Base-by-base conservation (phyloP, 495 filamentous ascomycete genomes). In the Staphylotrichum tortipilum region DNA sequence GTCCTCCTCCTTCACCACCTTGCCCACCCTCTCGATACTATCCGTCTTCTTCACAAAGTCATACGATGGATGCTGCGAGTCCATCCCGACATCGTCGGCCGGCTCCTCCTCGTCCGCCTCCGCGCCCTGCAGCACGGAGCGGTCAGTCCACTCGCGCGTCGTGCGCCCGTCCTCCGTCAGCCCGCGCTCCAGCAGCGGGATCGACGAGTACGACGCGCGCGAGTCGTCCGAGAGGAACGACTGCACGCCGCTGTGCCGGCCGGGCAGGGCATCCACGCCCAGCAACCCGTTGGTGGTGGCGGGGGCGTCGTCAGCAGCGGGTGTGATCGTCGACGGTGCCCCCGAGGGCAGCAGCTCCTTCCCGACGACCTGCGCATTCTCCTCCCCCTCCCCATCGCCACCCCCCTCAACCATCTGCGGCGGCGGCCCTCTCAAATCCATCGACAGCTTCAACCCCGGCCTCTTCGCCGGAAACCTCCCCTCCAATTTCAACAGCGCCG, bases 401-500 rank as follows among this genome's bases (percentile, higher is more conserved):
- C 10, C 26, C 26, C 10, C 51, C 23, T 38, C 54, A 14, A 63
- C 40, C 10, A 44, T 52, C 4, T 19, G 35, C 4, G 57, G 47
- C 35, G 22, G 35, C 4, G 57, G 47, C 35, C 8, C 59, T 10
- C 60, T 51, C 8, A 67, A 57, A 17, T 68, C 65, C 52, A 70
- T 68, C 1, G 71, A 69, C 47, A 68, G 57, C 52, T 63, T 67
- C 50, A 54, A 41, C n/a, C 47, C 47, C 9, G 59, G 58, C 48
- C 62, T 68, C 58, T 73, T 83, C 54, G 28, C 18, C 18, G 82
- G 74, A 66, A 80, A 94, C 57, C 84, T 89, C 6, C 92, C 92
- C 71, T 99, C 94, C 4, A 99, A 76, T 57, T 96, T 97, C 53
- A 91, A 68, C 53, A 99, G 61, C 6, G 92, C 89, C 12, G 90